Evolutionary conservation across 129 eudicot genomes (phyloP), one percentile per base, ranked within the genome.

Genomic region (Pulicaria dysenterica): DNA sequence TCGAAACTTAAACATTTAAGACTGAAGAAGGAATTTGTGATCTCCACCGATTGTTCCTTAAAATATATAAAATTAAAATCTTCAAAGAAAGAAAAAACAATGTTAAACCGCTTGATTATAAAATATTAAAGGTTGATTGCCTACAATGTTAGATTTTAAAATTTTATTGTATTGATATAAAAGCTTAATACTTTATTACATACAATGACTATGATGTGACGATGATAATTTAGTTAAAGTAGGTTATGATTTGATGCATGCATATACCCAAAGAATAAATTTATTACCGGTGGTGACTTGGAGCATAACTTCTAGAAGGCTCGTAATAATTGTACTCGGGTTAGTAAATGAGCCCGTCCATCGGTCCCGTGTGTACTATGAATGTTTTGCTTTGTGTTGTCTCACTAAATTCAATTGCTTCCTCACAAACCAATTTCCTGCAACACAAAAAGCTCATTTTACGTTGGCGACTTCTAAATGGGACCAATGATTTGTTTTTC

Each of bases 1-100:
- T 95, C 6, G 88, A 85, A 54, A 95, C 91, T 15, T 84, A 90
- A 15, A 86, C 84, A 10, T 95, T 82, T 16, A 90, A 95, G 58
- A 78, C 97, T 0, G 90, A 69, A 12, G 97, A 86, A n/a, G 86
- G 92, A 14, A 74, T 95, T 46, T 97, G 90, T 5, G 88, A 82
- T 59, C 85, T 88, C 6, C 69, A 78, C 15, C 94, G 88, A 54
- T 86, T 96, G 0, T 95, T 90, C 70, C 71, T 86, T 3, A 95
- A 95, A 86, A 91, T 95, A 24, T 24, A 24, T 24, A 24, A 24
- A 24, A 24, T 24, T 2, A 24, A 24, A 24, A 24, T 24, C 1
- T 1, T 24, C 1, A 24, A 24, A 24, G 2, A 24, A 24, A 24
- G 31, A 24, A 24, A 24, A 24, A 24, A 2, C 2, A 24, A 24